Conservation (phyloP, 805 yeast species). For the Barnettozyma populi region DNA sequence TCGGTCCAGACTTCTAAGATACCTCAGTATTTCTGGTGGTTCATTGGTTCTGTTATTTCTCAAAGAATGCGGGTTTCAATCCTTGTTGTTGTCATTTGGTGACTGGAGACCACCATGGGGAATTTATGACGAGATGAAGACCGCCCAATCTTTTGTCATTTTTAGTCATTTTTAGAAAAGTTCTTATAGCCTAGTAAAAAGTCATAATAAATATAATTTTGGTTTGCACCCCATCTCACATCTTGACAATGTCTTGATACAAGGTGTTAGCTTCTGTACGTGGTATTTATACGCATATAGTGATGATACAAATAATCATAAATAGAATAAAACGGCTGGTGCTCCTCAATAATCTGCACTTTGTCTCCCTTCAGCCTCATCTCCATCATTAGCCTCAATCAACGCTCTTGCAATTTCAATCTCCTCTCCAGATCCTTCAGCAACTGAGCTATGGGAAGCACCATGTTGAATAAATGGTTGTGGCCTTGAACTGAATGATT, state of each 20-base stretch:
- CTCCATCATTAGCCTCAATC: slow-evolving; percentile 43
- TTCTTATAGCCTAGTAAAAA: background rate
- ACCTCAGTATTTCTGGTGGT: background rate
- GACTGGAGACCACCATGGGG: slow-evolving; percentile 22
- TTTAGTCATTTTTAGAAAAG: background rate
- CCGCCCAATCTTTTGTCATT: background rate
- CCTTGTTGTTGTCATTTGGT: slow-evolving; percentile 1
- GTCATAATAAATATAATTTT: background rate
- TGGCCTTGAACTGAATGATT: background rate
- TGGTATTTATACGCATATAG: too few species aligned
- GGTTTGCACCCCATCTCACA: background rate
- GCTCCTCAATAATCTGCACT: too few species aligned
- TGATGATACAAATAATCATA: too few species aligned
- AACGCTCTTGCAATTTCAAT: slow-evolving; percentile 63
- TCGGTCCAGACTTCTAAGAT: slow-evolving; percentile 79
- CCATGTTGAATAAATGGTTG: background rate
- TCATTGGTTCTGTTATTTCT: background rate
- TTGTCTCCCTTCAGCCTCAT: slow-evolving; percentile 13
- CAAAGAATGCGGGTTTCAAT: background rate
- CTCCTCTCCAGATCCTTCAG: slow-evolving; percentile 43
- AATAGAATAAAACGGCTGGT: too few species aligned
- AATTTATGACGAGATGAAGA: background rate
- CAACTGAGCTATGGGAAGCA: background rate
- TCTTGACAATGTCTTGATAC: too few species aligned
- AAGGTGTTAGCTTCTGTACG: too few species aligned